Base-by-base conservation (phyloP, 1,139 yeast species). In the Yamadazyma atlantica region DNA sequence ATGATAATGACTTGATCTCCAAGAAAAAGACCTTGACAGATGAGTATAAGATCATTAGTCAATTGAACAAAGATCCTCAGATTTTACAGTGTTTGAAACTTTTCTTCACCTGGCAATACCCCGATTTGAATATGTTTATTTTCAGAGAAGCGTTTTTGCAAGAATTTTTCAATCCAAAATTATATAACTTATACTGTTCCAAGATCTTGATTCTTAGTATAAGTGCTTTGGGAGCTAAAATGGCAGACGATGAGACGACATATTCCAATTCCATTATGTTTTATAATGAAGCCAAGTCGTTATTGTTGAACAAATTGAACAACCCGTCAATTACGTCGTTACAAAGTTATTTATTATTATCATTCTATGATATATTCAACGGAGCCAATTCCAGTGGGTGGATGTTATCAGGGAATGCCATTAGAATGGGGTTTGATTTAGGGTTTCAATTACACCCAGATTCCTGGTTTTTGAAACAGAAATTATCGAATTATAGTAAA, bases 61-160 rank as follows among this genome's bases (percentile, higher is more conserved):
- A 49, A 6, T 47, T 69, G 39, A 66, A 66, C 45, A 60, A 61
- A 29, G 70, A 69, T 44, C 64, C 65, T 2, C 75, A 62, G 38
- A 65, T 78, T 42, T 52, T 78, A 23, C 67, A 71, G 34, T 75
- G 82, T 43, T 54, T 80, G 27, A 72, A 77, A 38, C 61, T 75
- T 27, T 80, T 80, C 51, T 81, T 80, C 53, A 73, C 73, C 22
- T 80, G 84, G 83, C 75, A 78, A 43, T 81, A 81, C 45, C 85
- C 85, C 2, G 84, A 79, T 41, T 75, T 78, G 47, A 77, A 77
- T 50, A 69, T 78, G 66, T 80, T 80, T 49, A 69, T 81, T 14
- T 81, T 78, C 48, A 59, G 87, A 41, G 87, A 80, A 50, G 78
- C 84, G n/a, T 80, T 81, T 49, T 57, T 81, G 33, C 68, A 66